Conservation (phyloP, 768 basidiomycete genomes). For the Amanita jacksonii region DNA sequence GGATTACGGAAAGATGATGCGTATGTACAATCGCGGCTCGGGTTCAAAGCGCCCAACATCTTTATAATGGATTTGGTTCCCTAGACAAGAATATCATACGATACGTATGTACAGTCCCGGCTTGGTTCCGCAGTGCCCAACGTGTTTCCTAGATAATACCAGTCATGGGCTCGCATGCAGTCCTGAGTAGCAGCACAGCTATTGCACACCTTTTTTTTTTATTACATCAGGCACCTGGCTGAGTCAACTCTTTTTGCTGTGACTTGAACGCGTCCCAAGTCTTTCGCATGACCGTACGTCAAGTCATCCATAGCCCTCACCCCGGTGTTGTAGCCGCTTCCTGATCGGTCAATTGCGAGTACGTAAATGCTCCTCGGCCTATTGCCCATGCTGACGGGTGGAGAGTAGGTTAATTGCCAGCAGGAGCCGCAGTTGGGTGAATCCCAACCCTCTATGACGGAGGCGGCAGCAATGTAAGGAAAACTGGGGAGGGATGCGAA, state of each 20-base stretch:
- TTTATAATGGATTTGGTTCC: conserved; percentile 58
- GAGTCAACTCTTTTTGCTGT: conserved; percentile 14
- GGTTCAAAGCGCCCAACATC: conserved; percentile 71
- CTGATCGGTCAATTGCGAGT: conserved; percentile 33
- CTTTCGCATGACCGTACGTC: conserved; percentile 19
- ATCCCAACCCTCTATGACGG: conserved; percentile 33
- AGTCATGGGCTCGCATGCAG: too few species aligned
- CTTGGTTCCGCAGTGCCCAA: conserved; percentile 76
- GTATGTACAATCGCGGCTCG: conserved; percentile 52
- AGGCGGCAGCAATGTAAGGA: conserved; percentile 42
- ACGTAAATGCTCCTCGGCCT: conserved; percentile 27
- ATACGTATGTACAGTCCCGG: conserved; percentile 45
- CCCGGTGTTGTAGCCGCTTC: conserved; percentile 18
- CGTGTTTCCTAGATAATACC: too few species aligned
- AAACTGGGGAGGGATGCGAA: conserved; percentile 40
- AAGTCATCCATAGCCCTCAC: conserved; percentile 24
- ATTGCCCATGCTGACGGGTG: conserved; percentile 12
- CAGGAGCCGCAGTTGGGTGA: conserved; percentile 43
- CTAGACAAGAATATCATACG: too few species aligned
- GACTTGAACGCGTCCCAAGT: conserved; percentile 18
- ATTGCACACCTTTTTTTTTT: too few species aligned
- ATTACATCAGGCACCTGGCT: conserved; percentile 18
- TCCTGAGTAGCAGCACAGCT: too few species aligned
- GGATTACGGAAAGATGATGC: conserved; percentile 47
- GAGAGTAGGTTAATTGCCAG: conserved; percentile 42